phyloP scores from a whole-genome alignment of 2,329 filamentous ascomycete species.

The Elsinoe necatrix region DNA sequence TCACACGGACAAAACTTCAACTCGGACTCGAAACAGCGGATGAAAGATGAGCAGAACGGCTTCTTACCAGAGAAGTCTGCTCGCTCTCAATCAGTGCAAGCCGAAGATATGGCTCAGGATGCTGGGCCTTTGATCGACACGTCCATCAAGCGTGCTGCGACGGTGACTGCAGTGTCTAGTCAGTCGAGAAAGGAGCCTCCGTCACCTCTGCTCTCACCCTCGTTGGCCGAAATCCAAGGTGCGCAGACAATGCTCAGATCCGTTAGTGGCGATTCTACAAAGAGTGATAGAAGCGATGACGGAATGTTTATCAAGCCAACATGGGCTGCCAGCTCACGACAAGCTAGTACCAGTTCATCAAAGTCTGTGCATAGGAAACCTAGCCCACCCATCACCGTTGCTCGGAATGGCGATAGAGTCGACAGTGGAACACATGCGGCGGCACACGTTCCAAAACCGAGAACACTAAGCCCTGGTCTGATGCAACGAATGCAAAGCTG shows the following conservation, averaged over 20 bases:
- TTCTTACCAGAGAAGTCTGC: conserved; percentile 2
- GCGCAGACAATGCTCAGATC: conserved; percentile 16
- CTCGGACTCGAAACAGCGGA: not conserved
- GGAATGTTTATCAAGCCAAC: conserved; percentile 17
- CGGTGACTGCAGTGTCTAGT: not conserved
- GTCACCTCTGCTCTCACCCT: conserved; percentile 12
- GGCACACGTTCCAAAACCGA: conserved; percentile 21
- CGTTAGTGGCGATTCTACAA: conserved; percentile 15
- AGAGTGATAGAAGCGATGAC: conserved; percentile 12
- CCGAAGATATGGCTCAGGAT: not conserved
- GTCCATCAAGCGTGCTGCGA: not conserved
- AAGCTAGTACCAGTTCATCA: conserved; percentile 6
- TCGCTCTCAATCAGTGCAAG: conserved; percentile 2
- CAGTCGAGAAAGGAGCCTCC: not conserved
- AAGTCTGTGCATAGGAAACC: conserved; percentile 19
- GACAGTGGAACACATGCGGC: conserved; percentile 10
- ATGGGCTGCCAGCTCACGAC: conserved; percentile 18
- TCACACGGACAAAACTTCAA: not conserved
- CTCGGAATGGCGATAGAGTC: conserved; percentile 6
- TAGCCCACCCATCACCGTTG: conserved; percentile 1
- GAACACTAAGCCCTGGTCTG: conserved; percentile 35
- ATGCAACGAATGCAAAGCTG: conserved; percentile 35
- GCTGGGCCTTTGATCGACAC: not conserved
- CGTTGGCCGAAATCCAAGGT: conserved; percentile 7
- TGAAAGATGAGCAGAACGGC: conserved; percentile 12